These are phyloP conservation scores for Blastomyces parvus DNA, from an alignment of 2,329 filamentous ascomycete genomes.

Conservation along the genomic window DNA sequence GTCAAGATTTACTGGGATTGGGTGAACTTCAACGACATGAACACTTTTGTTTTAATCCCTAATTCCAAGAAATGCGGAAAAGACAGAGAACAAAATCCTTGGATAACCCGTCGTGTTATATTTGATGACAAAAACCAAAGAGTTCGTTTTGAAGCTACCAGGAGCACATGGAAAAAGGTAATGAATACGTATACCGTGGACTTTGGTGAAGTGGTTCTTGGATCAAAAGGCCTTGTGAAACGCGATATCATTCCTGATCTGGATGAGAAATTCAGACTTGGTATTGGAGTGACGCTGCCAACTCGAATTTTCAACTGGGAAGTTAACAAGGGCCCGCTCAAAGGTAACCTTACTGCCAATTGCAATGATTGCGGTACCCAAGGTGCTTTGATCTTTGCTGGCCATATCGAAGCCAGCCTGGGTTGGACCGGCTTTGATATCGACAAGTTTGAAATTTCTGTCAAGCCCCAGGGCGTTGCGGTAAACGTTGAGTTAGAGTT, in stretches of 20 bases:
- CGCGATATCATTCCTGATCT: slow-evolving; percentile 8
- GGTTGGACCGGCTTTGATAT: slow-evolving; percentile 6
- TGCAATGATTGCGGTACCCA: slow-evolving; percentile 9
- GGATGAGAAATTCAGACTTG: slow-evolving; percentile 8
- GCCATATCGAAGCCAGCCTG: slow-evolving; percentile 11
- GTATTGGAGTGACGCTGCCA: slow-evolving; percentile 6
- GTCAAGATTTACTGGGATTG: slow-evolving; percentile 9
- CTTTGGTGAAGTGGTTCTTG: slow-evolving; percentile 11
- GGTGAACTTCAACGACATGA: slow-evolving; percentile 11
- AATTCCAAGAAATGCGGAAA: slow-evolving; percentile 8
- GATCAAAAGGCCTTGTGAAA: slow-evolving; percentile 6
- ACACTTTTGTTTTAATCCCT: slow-evolving; percentile 9
- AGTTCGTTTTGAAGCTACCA: slow-evolving; percentile 7
- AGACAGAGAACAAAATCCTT: slow-evolving; percentile 6
- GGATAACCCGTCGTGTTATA: slow-evolving; percentile 8
- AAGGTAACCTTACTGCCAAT: slow-evolving; percentile 9
- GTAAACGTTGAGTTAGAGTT: slow-evolving; percentile 6
- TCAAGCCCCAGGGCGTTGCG: slow-evolving; percentile 6
- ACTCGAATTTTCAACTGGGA: slow-evolving; percentile 7
- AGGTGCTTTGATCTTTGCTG: slow-evolving; percentile 9
- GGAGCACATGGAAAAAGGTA: slow-evolving; percentile 11
- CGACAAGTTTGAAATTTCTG: slow-evolving; percentile 10
- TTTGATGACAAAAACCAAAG: slow-evolving; percentile 7
- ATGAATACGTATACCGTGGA: slow-evolving; percentile 8
- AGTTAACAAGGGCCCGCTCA: slow-evolving; percentile 5